These are phyloP conservation scores for Linnemannia elongata DNA, from an alignment of 192 early-diverging fungal species.

Conservation along the genomic window DNA sequence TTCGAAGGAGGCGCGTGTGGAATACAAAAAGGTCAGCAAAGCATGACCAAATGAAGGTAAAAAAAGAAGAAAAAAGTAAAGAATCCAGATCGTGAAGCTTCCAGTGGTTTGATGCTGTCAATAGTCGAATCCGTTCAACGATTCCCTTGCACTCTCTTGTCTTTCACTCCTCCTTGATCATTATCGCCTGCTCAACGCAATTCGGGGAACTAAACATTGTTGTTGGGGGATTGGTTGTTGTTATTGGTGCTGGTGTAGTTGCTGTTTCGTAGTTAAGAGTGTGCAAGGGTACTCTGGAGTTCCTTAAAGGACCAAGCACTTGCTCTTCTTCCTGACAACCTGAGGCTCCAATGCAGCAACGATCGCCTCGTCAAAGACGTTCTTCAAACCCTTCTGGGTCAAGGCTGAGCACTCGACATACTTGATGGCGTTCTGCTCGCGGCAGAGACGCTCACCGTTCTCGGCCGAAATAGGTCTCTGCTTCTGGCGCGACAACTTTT, in stretches of 20 bases:
- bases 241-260: not conserved
- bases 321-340: constrained; percentile 79
- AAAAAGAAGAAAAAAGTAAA: not conserved
- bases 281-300: not conserved
- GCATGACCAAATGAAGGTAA: not conserved
- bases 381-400: constrained; percentile 95
- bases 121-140: not conserved
- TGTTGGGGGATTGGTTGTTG: not conserved
- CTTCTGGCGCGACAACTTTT: constrained; percentile 83
- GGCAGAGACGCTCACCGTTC: constrained; percentile 86
- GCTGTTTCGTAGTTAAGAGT: not conserved
- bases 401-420: constrained; percentile 95
- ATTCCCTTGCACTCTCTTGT: not conserved
- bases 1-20: not conserved
- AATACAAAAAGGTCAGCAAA: not conserved
- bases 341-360: constrained; percentile 96
- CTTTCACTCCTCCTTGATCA: not conserved
- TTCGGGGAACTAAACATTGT: not conserved
- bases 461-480: constrained; percentile 87
- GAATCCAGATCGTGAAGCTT: not conserved
- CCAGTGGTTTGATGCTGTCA: not conserved
- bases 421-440: constrained; percentile 89
- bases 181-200: constrained; percentile 8
- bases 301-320: constrained; percentile 83
- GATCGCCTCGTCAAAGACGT: constrained; percentile 98